Evolutionary conservation across 1,139 yeast species (phyloP), one percentile per base, ranked within the genome.

Genomic region (Kodamaea arcana): DNA sequence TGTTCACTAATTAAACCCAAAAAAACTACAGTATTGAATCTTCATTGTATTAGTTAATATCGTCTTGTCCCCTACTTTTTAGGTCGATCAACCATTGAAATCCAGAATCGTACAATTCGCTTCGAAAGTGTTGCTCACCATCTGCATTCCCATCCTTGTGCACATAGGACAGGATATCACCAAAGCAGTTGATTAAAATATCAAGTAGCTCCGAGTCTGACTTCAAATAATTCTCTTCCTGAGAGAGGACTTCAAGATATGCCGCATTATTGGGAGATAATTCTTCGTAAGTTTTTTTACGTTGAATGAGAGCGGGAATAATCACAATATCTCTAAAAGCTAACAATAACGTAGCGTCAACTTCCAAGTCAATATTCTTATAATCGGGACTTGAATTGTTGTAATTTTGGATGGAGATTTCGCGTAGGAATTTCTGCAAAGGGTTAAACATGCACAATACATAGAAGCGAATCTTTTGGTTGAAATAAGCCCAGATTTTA

Each of bases 321-420:
- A 66, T 37, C 6, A 66, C 44, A 8, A 53, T 48, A 24, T 62
- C 65, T 32, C 65, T 51, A 37, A 64, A 67, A 3, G 68, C 55
- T 15, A 49, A 39, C 4, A 66, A 41, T 4, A 65, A 40, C 3
- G 58, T 45, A 20, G 43, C 49, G 33, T 66, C 71, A 4, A 65
- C 52, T 20, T 59, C 57, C 5, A 65, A 51, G n/a, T 42, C 50
- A 9, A 43, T 21, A 4, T 36, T 20, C 10, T 36, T 33, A 3
- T 31, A 20, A 10, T 18, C 23, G 11, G 32, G 23, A 4, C 32
- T 22, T 24, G 33, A 26, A 14, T 30, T 24, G 20, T 36, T 40
- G 12, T 34, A 34, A 12, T 36, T 38, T 18, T 46, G 48, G 1
- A 42, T 32, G 3, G 49, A 44, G 4, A 50, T 33, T 14, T 58